A percentile compares a stretch with the other conserved stretches of the same genome.
phyloP scores from a whole-genome alignment of 2,329 filamentous ascomycete species.

The Helicocarpus griseus region DNA sequence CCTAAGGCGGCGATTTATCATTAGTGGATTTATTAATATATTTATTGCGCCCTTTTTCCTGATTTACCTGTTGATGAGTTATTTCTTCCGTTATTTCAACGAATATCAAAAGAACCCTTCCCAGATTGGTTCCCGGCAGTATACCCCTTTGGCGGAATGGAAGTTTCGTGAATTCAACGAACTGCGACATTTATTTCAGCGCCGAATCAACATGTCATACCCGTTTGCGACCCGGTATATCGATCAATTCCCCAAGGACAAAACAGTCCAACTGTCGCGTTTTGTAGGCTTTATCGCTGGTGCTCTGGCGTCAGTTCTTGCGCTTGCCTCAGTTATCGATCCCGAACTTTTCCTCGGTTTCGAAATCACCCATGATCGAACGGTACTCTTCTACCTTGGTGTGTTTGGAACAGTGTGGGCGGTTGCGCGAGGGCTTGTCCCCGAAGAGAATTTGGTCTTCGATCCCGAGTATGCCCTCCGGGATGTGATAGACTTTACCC shows the following conservation, averaged over 20 bases:
- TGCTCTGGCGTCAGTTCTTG: constrained; percentile 75
- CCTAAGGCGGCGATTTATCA: constrained; percentile 65
- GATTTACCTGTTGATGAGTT: constrained; percentile 76
- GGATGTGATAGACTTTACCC: constrained; percentile 85
- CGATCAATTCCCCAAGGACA: constrained; percentile 92
- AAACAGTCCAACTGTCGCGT: constrained; percentile 73
- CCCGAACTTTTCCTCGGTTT: constrained; percentile 85
- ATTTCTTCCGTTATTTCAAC: constrained; percentile 92
- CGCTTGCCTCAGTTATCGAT: constrained; percentile 74
- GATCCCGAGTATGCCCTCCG: constrained; percentile 83
- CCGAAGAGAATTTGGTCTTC: constrained; percentile 80
- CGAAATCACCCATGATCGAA: constrained; percentile 80
- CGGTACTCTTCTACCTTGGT: constrained; percentile 82
- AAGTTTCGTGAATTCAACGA: constrained; percentile 99
- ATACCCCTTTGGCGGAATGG: constrained; percentile 91
- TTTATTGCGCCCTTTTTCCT: constrained; percentile 79
- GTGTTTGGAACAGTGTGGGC: constrained; percentile 77
- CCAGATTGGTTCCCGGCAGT: constrained; percentile 76
- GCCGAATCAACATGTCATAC: constrained; percentile 86
- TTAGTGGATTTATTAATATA: constrained; percentile 78
- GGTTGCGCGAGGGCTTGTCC: constrained; percentile 69
- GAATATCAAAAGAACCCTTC: constrained; percentile 94
- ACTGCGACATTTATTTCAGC: constrained; percentile 80
- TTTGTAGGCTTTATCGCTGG: constrained; percentile 84
- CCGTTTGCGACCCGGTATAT: constrained; percentile 87